Evolutionary conservation across 2,329 filamentous ascomycete species (phyloP).

Genomic region (Cadophora sp.): DNA sequence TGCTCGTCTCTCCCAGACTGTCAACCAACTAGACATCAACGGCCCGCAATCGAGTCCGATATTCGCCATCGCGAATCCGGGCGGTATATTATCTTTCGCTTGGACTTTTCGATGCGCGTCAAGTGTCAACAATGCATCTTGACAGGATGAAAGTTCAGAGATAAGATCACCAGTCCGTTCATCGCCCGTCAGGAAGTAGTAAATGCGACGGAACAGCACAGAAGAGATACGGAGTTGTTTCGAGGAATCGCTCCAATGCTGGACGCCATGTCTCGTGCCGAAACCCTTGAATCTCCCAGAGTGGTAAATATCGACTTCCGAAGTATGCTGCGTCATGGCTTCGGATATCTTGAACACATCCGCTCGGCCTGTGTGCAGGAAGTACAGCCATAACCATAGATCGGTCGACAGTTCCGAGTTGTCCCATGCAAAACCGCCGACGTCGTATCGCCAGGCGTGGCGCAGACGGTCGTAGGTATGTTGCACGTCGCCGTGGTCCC

Average conservation of each 20-base stretch:
- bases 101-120: conserved; percentile 66
- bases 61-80: conserved; percentile 19
- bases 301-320: conserved; percentile 69
- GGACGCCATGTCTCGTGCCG: conserved; percentile 67
- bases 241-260: conserved; percentile 65
- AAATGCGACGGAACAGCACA: conserved; percentile 61
- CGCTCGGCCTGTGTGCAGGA: conserved; percentile 62
- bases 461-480: conserved; percentile 66
- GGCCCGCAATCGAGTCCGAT: conserved; percentile 33
- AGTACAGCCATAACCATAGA: conserved; percentile 68
- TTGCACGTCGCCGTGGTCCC: conserved; percentile 67
- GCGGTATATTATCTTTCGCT: conserved; percentile 54
- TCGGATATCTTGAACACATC: conserved; percentile 66
- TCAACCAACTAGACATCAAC: conserved; percentile 55
- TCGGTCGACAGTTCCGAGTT: conserved; percentile 69
- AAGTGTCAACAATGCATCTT: conserved; percentile 58
- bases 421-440: conserved; percentile 70
- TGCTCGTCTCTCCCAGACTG: conserved; percentile 16
- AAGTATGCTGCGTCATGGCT: conserved; percentile 61
- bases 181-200: conserved; percentile 49
- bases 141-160: conserved; percentile 53
- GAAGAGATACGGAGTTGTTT: conserved; percentile 68
- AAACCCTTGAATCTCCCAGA: conserved; percentile 63
- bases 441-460: conserved; percentile 67
- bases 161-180: conserved; percentile 35